Percentiles rank a stretch among this genome's conserved stretches.
phyloP scores from a whole-genome alignment of 176 grass and related monocot species.

The Eragrostis nindensis region DNA sequence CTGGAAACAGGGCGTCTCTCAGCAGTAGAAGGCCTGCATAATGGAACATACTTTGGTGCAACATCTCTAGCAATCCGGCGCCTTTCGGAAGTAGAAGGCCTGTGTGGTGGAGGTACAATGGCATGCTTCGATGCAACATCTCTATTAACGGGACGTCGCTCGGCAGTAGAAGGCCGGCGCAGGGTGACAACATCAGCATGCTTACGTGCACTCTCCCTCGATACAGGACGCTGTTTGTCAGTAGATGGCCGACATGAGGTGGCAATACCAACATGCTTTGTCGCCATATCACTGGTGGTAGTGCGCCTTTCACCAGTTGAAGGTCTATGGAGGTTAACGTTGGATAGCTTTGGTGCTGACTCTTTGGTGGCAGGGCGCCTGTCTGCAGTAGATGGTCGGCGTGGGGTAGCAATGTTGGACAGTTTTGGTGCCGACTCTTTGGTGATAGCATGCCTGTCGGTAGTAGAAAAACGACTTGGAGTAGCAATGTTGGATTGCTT shows the following conservation, averaged over 20 bases:
- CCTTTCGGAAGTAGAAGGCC: conserved; percentile 32
- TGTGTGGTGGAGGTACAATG: background rate
- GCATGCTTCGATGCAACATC: background rate
- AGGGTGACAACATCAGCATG: conserved; percentile 37
- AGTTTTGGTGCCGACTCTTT: conserved; percentile 31
- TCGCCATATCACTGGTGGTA: conserved; percentile 14
- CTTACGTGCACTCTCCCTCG: conserved; percentile 41
- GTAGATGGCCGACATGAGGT: conserved; percentile 21
- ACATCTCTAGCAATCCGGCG: conserved; percentile 12
- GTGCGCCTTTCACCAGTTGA: conserved; percentile 44
- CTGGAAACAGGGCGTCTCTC: conserved; percentile 45
- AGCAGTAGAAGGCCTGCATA: conserved; percentile 43
- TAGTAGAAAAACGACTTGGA: conserved; percentile 37
- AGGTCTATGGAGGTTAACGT: conserved; percentile 27
- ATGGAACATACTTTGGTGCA: conserved; percentile 25
- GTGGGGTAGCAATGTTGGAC: conserved; percentile 30
- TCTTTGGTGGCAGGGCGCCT: conserved; percentile 31
- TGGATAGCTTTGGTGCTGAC: conserved; percentile 20
- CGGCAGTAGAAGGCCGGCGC: conserved; percentile 48
- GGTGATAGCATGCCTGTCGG: conserved; percentile 33
- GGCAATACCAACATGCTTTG: background rate
- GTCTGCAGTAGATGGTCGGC: conserved; percentile 48
- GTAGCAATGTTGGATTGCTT: conserved; percentile 16
- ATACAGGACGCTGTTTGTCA: conserved; percentile 9
- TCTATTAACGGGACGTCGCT: conserved; percentile 33